A percentile compares a stretch with the other conserved stretches of the same genome.
Conservation (phyloP, 2,329 filamentous ascomycete species). For the Coleophoma crateriformis region DNA sequence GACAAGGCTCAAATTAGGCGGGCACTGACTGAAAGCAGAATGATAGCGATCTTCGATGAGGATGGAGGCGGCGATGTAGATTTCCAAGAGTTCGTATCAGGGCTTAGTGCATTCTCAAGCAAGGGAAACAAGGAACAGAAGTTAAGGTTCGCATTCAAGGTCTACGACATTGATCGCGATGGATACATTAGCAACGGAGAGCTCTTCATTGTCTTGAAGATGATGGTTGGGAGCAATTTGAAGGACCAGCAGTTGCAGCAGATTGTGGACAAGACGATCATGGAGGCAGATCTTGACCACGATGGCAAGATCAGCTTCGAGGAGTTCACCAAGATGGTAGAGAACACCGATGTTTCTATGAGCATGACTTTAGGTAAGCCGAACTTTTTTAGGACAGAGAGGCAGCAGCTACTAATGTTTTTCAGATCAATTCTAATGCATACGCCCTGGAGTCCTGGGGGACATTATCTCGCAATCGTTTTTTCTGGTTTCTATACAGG, state of each 20-base stretch:
- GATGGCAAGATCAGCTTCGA: constrained; percentile 99
- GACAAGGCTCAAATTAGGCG: neutral
- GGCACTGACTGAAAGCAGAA: constrained; percentile 43
- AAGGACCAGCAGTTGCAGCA: constrained; percentile 99
- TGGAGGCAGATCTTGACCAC: constrained; percentile 94
- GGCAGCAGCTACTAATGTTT: neutral
- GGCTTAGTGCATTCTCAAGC: constrained; percentile 89
- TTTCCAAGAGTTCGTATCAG: constrained; percentile 97
- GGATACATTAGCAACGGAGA: constrained; percentile 99
- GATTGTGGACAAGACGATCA: constrained; percentile 99
- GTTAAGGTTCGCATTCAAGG: constrained; percentile 95
- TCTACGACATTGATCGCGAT: constrained; percentile 98
- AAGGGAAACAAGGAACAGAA: constrained; percentile 99
- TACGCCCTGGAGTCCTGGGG: neutral
- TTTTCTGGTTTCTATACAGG: no score
- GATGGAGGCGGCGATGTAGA: constrained; percentile 97
- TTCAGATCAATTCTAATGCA: constrained; percentile 6
- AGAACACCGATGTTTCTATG: constrained; percentile 79
- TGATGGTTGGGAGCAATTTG: constrained; percentile 99
- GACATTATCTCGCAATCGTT: neutral
- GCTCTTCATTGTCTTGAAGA: constrained; percentile 98
- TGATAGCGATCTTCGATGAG: constrained; percentile 99
- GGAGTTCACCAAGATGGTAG: constrained; percentile 98
- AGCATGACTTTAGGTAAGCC: constrained; percentile 66
- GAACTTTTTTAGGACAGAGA: neutral